Conservation (phyloP, 306 rosid species). For the Dicorynia guianensis region DNA sequence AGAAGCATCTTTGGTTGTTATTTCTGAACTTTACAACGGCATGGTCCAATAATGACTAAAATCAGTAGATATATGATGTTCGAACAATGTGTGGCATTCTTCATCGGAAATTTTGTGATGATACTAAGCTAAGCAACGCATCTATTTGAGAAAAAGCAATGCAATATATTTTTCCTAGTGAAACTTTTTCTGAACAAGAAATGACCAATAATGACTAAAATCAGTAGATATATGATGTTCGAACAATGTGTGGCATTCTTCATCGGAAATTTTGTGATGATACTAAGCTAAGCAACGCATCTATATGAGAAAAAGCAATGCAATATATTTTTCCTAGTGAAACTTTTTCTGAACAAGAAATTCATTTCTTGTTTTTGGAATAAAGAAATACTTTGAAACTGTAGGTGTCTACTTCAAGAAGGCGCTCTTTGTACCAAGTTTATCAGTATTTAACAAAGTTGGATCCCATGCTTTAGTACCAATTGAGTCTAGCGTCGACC, state of each 20-base stretch:
- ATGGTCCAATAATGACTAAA: conserved; percentile 8
- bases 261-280: conserved; percentile 12
- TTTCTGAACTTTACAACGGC: conserved; percentile 28
- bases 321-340: background rate
- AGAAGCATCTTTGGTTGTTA: conserved; percentile 21
- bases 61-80: background rate
- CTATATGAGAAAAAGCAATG: conserved; percentile 9
- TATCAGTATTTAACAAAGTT: conserved; percentile 77
- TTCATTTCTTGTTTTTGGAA: conserved; percentile 15
- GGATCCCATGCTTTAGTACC: conserved; percentile 70
- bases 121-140: background rate
- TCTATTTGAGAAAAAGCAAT: no score
- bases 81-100: conserved; percentile 16
- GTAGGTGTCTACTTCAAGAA: conserved; percentile 86
- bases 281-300: background rate
- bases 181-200: no score
- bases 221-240: conserved; percentile 2
- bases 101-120: conserved; percentile 12
- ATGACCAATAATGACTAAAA: background rate
- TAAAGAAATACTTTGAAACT: conserved; percentile 32
- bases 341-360: conserved; percentile 25
- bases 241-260: conserved; percentile 16
- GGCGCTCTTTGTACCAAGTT: conserved; percentile 89
- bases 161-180: no score
- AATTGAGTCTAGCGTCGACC: conserved; percentile 66